Evolutionary conservation across 306 rosid genomes (phyloP).

Genomic region (Phaseolus lunatus): DNA sequence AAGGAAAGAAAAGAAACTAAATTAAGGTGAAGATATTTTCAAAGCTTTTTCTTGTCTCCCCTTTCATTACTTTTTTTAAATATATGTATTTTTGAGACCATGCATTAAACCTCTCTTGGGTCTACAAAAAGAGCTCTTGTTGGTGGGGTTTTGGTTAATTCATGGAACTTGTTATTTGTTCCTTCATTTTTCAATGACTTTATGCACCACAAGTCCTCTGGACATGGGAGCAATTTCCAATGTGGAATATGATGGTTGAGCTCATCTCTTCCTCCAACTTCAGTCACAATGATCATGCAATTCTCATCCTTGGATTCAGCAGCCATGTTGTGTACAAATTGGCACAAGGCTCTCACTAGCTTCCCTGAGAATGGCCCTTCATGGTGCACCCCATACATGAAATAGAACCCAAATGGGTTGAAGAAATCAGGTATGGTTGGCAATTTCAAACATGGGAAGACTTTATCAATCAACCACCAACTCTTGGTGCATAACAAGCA

Average conservation of each 20-base stretch:
- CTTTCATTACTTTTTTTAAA: not conserved
- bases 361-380: conserved; percentile 82
- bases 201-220: conserved; percentile 93
- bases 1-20: not conserved
- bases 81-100: conserved; percentile 41
- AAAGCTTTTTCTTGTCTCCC: conserved; percentile 5
- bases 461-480: conserved; percentile 66
- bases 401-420: conserved; percentile 87
- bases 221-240: conserved; percentile 79
- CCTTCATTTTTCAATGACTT: conserved; percentile 72
- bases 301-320: conserved; percentile 52
- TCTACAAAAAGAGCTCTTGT: conserved; percentile 85
- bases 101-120: conserved; percentile 84
- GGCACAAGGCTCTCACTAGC: conserved; percentile 70
- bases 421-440: conserved; percentile 72
- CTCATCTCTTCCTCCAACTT: conserved; percentile 69
- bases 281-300: conserved; percentile 78
- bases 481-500: conserved; percentile 71
- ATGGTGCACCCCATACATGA: conserved; percentile 77
- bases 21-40: conserved; percentile 34
- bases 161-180: conserved; percentile 47
- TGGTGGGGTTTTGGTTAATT: conserved; percentile 67
- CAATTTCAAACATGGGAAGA: conserved; percentile 82
- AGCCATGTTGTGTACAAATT: conserved; percentile 81
- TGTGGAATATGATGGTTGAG: conserved; percentile 79